Percentiles rank a stretch among this genome's conserved stretches.
Conservation (phyloP, 148 eudicot genomes). For the Chenopodium quinoa region DNA sequence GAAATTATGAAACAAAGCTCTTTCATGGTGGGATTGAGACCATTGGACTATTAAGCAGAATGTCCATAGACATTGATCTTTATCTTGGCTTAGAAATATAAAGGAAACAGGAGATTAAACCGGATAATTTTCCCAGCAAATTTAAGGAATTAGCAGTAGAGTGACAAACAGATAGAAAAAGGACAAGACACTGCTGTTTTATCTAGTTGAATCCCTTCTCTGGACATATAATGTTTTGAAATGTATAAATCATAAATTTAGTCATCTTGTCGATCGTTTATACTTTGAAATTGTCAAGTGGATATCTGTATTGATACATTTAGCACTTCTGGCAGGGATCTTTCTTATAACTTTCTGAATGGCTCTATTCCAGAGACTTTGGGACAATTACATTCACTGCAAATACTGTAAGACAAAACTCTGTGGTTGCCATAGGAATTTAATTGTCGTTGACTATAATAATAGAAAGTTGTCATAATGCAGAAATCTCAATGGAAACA, state of each 20-base stretch:
- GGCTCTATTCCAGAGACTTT: slow-evolving; percentile 88
- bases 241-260: neutral
- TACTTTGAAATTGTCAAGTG: neutral
- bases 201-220: no score
- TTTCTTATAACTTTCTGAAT: slow-evolving; percentile 83
- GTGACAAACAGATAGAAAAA: no score
- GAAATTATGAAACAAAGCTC: no score
- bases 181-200: no score
- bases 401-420: slow-evolving; percentile 60
- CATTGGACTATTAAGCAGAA: no score
- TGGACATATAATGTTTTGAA: no score
- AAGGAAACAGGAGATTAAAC: no score
- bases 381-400: slow-evolving; percentile 70
- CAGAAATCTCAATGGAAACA: slow-evolving; percentile 91
- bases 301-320: neutral
- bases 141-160: no score
- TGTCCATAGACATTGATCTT: no score
- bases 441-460: neutral
- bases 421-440: neutral
- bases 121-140: no score
- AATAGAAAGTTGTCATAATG: slow-evolving; percentile 10
- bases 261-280: neutral
- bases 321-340: slow-evolving; percentile 61
- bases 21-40: no score
- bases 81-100: no score